Percentiles rank a stretch among this genome's conserved stretches.
Conservation (phyloP, 257 asterid species). For the Leonotis leonurus region DNA sequence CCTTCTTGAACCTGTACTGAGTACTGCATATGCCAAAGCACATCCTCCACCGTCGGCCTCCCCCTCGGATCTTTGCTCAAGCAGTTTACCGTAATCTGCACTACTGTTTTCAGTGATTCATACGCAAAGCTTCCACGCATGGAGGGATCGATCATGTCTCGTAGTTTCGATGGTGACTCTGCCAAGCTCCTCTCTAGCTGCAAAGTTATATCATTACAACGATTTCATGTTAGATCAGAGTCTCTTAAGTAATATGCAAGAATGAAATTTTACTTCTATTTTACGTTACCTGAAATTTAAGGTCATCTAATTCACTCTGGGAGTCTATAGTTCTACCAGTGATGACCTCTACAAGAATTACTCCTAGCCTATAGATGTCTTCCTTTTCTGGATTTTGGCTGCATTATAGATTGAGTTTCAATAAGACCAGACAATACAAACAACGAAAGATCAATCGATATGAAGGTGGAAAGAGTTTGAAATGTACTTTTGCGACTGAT, state of each 20-base stretch:
- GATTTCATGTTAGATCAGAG: neutral
- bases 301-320: conserved; percentile 53
- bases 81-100: conserved; percentile 72
- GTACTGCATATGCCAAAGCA: conserved; percentile 98
- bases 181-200: conserved; percentile 80
- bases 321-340: conserved; percentile 60
- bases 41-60: conserved; percentile 87
- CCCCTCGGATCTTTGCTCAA: conserved; percentile 48
- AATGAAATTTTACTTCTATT: neutral
- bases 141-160: conserved; percentile 68
- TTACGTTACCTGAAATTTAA: conserved; percentile 68
- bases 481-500: conserved; percentile 23
- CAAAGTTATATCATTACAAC: neutral
- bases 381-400: conserved; percentile 60
- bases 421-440: neutral
- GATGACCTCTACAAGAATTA: conserved; percentile 57
- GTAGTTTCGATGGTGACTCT: conserved; percentile 67
- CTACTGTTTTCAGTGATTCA: conserved; percentile 75
- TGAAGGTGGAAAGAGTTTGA: neutral
- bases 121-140: conserved; percentile 80
- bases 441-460: neutral
- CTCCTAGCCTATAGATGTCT: conserved; percentile 73
- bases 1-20: conserved; percentile 99
- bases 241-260: neutral
- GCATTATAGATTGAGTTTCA: conserved; percentile 12